Conservation (phyloP, 1,284 basidiomycete genomes). For the Marasmius fiardii region DNA sequence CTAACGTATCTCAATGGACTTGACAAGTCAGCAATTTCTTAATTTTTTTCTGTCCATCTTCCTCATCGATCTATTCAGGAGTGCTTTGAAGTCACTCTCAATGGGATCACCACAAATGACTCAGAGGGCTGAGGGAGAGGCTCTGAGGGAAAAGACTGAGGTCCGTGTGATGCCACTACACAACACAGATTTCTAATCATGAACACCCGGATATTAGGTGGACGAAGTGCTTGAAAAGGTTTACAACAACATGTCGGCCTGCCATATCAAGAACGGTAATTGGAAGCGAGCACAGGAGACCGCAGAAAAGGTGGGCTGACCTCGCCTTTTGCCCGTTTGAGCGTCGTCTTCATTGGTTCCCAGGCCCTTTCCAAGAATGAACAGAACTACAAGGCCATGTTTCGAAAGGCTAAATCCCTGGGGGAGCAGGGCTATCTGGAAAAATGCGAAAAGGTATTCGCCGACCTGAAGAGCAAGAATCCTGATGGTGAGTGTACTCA, state of each 20-base stretch:
- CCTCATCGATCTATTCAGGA: constrained; percentile 29
- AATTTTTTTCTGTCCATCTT: background rate
- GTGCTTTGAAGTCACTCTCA: constrained; percentile 38
- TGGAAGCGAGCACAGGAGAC: constrained; percentile 75
- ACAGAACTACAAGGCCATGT: constrained; percentile 72
- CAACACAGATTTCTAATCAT: background rate
- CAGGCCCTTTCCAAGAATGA: constrained; percentile 72
- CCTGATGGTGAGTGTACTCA: constrained; percentile 42
- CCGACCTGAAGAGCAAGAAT: constrained; percentile 60
- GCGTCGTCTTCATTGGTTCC: constrained; percentile 1
- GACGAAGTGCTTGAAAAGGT: constrained; percentile 76
- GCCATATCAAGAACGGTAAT: constrained; percentile 72
- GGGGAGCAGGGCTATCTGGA: constrained; percentile 73
- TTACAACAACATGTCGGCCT: constrained; percentile 78
- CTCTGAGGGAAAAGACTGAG: constrained; percentile 49
- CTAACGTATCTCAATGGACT: constrained; percentile 68
- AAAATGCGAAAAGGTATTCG: constrained; percentile 60
- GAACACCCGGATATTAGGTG: constrained; percentile 37
- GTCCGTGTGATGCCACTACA: constrained; percentile 24
- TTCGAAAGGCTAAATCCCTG: constrained; percentile 75
- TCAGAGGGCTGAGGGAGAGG: constrained; percentile 30
- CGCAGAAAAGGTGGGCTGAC: constrained; percentile 58
- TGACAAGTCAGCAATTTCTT: constrained; percentile 53
- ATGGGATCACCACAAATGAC: constrained; percentile 36
- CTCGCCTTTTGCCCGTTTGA: background rate